A percentile compares a stretch with the other conserved stretches of the same genome.
Conservation (phyloP, 2,329 filamentous ascomycete genomes). For the Cercospora brassicicola region DNA sequence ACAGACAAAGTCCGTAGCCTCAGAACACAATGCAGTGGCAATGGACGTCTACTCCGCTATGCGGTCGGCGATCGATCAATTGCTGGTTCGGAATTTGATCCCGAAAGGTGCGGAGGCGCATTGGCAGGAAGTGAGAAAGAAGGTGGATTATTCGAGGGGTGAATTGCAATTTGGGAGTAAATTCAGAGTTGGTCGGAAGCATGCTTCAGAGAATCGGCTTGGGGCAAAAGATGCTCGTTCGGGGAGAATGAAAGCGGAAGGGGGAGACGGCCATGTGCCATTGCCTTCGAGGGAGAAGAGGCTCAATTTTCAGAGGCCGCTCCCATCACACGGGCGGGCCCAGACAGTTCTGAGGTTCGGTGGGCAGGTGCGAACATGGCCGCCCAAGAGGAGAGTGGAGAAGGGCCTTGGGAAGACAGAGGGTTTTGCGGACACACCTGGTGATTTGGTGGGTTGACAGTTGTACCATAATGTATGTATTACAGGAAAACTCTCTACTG, state of each 20-base stretch:
- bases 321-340: neutral
- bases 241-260: neutral
- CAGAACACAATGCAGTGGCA: constrained; percentile 22
- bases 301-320: neutral
- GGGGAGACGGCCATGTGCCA: neutral
- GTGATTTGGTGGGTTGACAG: neutral
- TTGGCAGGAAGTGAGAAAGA: constrained; percentile 27
- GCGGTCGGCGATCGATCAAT: constrained; percentile 27
- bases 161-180: neutral
- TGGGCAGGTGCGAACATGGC: neutral
- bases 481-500: neutral
- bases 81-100: constrained; percentile 29
- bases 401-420: neutral
- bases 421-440: neutral
- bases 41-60: constrained; percentile 24
- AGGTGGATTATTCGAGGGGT: constrained; percentile 27
- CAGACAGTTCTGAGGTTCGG: neutral
- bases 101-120: constrained; percentile 20
- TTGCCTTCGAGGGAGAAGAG: neutral
- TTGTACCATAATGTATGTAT: neutral
- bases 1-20: neutral
- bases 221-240: neutral
- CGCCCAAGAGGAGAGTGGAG: neutral
- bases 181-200: neutral
- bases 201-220: neutral